These are phyloP conservation scores for Heteromeles arbutifolia DNA, from an alignment of 306 rosid genomes.

Conservation along the genomic window DNA sequence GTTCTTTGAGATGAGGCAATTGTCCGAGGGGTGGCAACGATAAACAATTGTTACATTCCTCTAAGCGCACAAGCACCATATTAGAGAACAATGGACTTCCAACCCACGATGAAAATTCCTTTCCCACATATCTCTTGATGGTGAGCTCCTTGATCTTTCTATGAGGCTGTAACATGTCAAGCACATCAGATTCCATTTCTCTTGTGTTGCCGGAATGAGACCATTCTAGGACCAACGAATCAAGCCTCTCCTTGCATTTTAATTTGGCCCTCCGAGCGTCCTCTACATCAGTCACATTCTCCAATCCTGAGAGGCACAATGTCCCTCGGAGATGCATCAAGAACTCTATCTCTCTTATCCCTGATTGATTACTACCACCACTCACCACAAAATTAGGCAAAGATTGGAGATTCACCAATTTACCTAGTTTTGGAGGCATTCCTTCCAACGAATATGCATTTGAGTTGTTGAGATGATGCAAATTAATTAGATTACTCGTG, in stretches of 20 bases:
- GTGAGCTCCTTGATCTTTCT: neutral
- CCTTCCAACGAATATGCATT: rapidly evolving
- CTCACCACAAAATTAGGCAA: neutral
- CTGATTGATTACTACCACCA: neutral
- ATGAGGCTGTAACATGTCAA: neutral
- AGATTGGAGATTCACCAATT: neutral
- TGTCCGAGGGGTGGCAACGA: conserved; percentile 6
- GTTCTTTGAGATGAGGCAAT: conserved; percentile 9
- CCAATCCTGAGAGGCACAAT: neutral
- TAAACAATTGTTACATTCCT: neutral
- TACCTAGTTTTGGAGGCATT: neutral
- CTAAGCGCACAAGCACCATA: neutral
- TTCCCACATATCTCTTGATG: neutral
- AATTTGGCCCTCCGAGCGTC: neutral
- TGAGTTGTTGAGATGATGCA: neutral
- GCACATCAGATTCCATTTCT: neutral
- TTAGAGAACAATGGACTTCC: neutral
- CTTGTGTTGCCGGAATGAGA: neutral
- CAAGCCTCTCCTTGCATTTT: neutral
- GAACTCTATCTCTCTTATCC: neutral
- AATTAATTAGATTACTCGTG: neutral
- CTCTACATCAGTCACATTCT: neutral
- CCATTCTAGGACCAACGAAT: neutral
- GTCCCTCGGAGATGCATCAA: neutral
- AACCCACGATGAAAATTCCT: neutral